phyloP scores from a whole-genome alignment of 2,329 filamentous ascomycete species.

The Neocatenulostroma microsporum region DNA sequence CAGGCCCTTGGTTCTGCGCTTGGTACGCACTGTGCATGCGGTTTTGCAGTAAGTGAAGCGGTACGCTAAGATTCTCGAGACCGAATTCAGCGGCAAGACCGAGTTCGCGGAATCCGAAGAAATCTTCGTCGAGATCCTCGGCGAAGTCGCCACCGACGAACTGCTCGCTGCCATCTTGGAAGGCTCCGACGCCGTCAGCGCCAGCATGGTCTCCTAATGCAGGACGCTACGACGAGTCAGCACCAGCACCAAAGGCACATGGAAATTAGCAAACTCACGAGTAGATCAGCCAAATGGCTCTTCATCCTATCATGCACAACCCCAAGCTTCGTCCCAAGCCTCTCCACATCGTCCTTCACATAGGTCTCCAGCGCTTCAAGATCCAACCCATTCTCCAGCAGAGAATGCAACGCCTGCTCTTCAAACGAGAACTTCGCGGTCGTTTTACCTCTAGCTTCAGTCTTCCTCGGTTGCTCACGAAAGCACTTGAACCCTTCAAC shows the following conservation, averaged over 20 bases:
- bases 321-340: slow-evolving; percentile 67
- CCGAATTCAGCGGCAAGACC: slow-evolving; percentile 89
- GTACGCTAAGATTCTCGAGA: slow-evolving; percentile 78
- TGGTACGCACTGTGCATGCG: slow-evolving; percentile 81
- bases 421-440: slow-evolving; percentile 60
- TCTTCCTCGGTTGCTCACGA: slow-evolving; percentile 65
- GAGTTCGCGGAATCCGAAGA: slow-evolving; percentile 95
- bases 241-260: not conserved
- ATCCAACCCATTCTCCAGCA: slow-evolving; percentile 77
- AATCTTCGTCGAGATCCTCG: slow-evolving; percentile 95
- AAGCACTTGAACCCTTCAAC: slow-evolving; percentile 73
- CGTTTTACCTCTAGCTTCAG: not conserved
- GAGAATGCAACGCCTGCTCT: slow-evolving; percentile 77
- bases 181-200: slow-evolving; percentile 77
- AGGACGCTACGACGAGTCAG: slow-evolving; percentile 53
- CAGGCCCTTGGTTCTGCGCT: slow-evolving; percentile 60
- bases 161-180: slow-evolving; percentile 94
- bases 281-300: slow-evolving; percentile 79
- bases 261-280: slow-evolving; percentile 45
- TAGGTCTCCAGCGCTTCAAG: slow-evolving; percentile 76
- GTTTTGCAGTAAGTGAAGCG: slow-evolving; percentile 86
- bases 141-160: slow-evolving; percentile 96
- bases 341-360: slow-evolving; percentile 87
- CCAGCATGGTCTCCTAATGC: slow-evolving; percentile 69
- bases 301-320: slow-evolving; percentile 94